These are phyloP conservation scores for Fusarium transvaalense DNA, from an alignment of 2,329 filamentous ascomycete genomes.

Conservation along the genomic window DNA sequence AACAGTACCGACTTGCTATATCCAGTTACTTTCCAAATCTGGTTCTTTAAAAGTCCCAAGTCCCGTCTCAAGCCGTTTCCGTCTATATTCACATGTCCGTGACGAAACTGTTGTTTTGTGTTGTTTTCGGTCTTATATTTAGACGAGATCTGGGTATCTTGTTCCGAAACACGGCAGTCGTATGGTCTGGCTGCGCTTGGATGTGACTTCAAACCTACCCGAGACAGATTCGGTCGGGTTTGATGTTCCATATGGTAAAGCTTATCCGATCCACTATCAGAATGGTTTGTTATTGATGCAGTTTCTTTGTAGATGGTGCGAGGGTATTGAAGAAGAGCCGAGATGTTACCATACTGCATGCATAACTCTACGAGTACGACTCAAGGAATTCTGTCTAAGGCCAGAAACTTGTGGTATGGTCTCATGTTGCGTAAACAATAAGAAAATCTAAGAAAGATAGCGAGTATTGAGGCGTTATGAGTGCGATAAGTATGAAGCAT, in stretches of 20 bases:
- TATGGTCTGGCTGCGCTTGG: background rate
- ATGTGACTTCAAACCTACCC: background rate
- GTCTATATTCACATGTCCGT: background rate
- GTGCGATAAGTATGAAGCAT: background rate
- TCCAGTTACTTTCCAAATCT: background rate
- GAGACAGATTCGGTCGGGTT: background rate
- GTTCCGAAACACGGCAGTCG: background rate
- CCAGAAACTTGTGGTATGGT: background rate
- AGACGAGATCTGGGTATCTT: background rate
- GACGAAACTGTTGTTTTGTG: background rate
- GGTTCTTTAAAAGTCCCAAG: background rate
- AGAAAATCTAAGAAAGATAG: background rate
- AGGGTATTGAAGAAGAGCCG: background rate
- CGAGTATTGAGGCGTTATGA: background rate
- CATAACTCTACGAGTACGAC: background rate
- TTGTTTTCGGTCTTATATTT: background rate
- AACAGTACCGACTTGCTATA: slow-evolving; percentile 2
- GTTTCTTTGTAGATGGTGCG: background rate
- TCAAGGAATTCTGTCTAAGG: background rate
- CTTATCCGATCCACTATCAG: background rate
- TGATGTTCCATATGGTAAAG: background rate
- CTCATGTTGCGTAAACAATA: background rate
- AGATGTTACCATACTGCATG: background rate
- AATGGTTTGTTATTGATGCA: background rate
- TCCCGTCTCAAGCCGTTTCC: background rate